Evolutionary conservation across 352 stramenopile species (phyloP), one percentile per base, ranked within the genome.

Genomic region (Pythium brassicae): DNA sequence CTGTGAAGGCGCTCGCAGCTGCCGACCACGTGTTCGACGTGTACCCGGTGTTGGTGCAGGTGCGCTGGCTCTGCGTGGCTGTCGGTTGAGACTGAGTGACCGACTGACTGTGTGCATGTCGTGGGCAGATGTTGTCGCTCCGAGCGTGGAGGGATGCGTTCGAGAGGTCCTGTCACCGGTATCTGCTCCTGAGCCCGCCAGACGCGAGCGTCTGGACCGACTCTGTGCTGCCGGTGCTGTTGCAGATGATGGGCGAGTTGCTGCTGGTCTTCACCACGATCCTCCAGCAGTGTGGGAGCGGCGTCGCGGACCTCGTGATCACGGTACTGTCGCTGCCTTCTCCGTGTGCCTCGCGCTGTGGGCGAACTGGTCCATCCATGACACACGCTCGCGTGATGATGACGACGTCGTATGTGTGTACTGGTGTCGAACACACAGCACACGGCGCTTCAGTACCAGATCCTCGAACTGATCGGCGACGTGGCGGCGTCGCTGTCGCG

Each of bases 121-220:
- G 44, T 59, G 45, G n/a, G n/a, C 59, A 85, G 74, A 59, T 65
- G 32, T 61, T 85, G 17, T 81, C 70, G 2, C 42, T 81, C n/a
- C 59, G 68, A 19, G 59, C 62, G 25, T 82, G 74, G 74, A 62
- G 68, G 20, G 17, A 56, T 3, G 75, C 63, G 14, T 72, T 54
- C 26, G 56, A 68, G 53, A 46, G 50, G 19, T 74, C 71, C 26
- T 69, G 63, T 49, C 67, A 50, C 19, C 48, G 50, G 17, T 68
- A 45, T 39, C 62, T 81, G 62, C 60, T 62, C 2, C 32, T 81
- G n/a, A 40, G 40, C 14, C 20, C 32, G 12, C 61, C 53, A 50
- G 51, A 65, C 25, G 32, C 45, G 0, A 26, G 45, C 19, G 50
- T 59, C 19, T 83, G 75, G 75, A 63, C 43, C 42, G 42, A 26